Base-by-base conservation (phyloP, 257 asterid genomes). In the Hygrophila difformis region DNA sequence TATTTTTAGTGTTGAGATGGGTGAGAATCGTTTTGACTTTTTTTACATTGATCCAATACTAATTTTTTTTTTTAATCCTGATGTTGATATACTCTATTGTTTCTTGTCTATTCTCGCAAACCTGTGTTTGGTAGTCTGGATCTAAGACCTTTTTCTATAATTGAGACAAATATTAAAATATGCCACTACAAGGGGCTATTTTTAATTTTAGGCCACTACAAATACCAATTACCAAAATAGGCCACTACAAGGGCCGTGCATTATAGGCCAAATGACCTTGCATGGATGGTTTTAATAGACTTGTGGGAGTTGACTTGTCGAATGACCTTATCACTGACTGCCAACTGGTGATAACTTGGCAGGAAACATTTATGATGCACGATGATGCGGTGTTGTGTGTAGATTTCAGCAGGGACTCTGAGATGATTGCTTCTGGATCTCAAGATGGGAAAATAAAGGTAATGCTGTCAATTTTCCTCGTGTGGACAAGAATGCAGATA, bases 291-390 rank as follows among this genome's bases (percentile, higher is more conserved):
- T 18, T 38, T 15, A 19, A 11, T 24, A 39, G 24, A 36, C 17
- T 24, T 33, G 22, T 39, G 54, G 44, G 21, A 10, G 29, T 57
- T 36, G 41, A 41, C 0, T 33, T 12, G 2, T 18, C 14, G 24
- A 48, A 28, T 13, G 13, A 23, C 36, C 50, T 57, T 54, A 39
- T 53, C 49, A n/a, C n/a, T n/a, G n/a, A n/a, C n/a, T 18, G 16
- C 66, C 60, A 34, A 44, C 60, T 56, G 41, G 29, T 51, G 51
- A 60, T 40, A 34, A 61, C 51, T 50, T 69, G 75, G 65, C 79
- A 89, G 98, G 98, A 89, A 71, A 77, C 77, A 7, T 85, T 85
- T 65, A 89, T 89, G 98, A 89, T 89, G 98, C 96, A 89, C 53
- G 96, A 89, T 61, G 98, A 82, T 44, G 71, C 96, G 42, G 96